phyloP scores from a whole-genome alignment of 2,329 filamentous ascomycete species.

The Aspergillus brunneoviolaceus region DNA sequence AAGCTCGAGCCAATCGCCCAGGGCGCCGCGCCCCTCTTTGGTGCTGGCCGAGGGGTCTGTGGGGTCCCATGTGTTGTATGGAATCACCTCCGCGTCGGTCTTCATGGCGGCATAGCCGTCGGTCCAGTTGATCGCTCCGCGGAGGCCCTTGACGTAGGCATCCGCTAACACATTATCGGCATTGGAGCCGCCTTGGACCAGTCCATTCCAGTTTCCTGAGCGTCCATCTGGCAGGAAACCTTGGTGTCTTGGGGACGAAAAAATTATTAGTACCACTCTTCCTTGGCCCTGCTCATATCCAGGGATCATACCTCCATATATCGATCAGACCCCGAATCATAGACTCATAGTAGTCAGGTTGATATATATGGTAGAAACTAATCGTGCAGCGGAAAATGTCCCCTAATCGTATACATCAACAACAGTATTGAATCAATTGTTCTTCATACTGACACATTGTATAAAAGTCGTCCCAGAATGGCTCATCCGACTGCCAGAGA shows the following conservation, averaged over 20 bases:
- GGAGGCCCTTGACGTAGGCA: conserved; percentile 68
- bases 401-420: conserved; percentile 48
- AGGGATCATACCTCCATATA: conserved; percentile 59
- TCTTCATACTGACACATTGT: conserved; percentile 46
- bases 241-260: conserved; percentile 30
- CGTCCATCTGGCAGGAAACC: conserved; percentile 66
- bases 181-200: conserved; percentile 65
- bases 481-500: conserved; percentile 62
- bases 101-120: conserved; percentile 64
- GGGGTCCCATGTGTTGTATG: conserved; percentile 59
- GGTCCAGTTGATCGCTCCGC: conserved; percentile 63
- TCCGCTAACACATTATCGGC: conserved; percentile 72
- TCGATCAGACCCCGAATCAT: conserved; percentile 67
- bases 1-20: conserved; percentile 65
- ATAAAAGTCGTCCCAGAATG: conserved; percentile 70
- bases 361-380: conserved; percentile 64
- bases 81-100: conserved; percentile 64
- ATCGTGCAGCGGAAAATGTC: conserved; percentile 64
- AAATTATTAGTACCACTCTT: not conserved
- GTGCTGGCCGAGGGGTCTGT: conserved; percentile 58
- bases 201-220: conserved; percentile 66
- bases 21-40: conserved; percentile 66
- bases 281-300: not conserved
- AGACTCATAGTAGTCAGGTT: conserved; percentile 63
- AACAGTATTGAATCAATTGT: conserved; percentile 12